Evolutionary conservation across 305 asterid species (phyloP), one percentile per base, ranked within the genome.

Genomic region (Solanum aculeatissimum): DNA sequence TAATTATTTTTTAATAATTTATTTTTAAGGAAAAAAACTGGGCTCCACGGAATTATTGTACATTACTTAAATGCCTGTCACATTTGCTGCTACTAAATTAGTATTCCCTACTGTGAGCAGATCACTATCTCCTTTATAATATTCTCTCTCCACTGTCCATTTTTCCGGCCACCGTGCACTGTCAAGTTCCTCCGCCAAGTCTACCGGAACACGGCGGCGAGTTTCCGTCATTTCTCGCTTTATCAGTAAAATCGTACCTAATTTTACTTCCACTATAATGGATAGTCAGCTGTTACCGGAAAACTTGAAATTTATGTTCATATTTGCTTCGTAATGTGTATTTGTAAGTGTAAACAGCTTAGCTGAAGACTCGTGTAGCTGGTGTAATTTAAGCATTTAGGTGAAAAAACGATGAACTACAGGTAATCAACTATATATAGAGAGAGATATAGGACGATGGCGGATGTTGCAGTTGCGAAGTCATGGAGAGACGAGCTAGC

Each of bases 401-500:
- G 40, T 74, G 60, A 25, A 6, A 12, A 74, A 7, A 8, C 55
- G 57, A 72, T 43, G 80, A 23, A 4, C 40, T 72, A 72, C 81
- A 45, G 55, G 9, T 75, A 9, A 51, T 49, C 63, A 77, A 51
- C 65, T 77, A 27, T 55, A 25, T 70, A 71, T 16, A 77, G 18
- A 27, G 25, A 47, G 40, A 49, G 13, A 43, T 4, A 13, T 21
- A 42, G 13, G 77, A 72, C 19, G 63, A 95, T 95, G 98, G 95
- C 87, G 82, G 91, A 90, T 75, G 82, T 92, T 70, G 74, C 58
- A 35, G 95, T 91, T 71, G 68, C 90, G 54, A 91, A 90, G 86
- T 91, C 93, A 65, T 95, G 97, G 98, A 87, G 91, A 55, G 98
- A 93, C 49, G 97, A 95, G 86, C 86, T 95, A 13, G 97, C 93